phyloP scores from a whole-genome alignment of 176 grass and related monocot species.

The Areca catechu region DNA sequence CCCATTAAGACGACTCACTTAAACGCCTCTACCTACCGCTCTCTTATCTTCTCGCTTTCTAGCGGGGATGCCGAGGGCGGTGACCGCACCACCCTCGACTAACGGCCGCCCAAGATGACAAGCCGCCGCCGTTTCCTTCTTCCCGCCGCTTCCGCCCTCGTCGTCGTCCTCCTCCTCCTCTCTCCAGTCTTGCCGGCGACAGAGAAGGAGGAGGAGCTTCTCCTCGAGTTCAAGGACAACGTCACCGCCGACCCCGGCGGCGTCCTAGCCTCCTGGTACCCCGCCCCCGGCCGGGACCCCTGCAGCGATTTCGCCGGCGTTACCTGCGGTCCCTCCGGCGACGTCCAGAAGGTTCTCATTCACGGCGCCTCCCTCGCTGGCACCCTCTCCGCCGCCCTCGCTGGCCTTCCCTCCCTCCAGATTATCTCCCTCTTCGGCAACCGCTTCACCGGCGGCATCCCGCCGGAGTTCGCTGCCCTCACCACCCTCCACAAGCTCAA shows the following conservation, averaged over 20 bases:
- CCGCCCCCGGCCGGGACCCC: conserved; percentile 29
- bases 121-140: neutral
- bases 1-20: conserved; percentile 1
- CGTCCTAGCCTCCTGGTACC: conserved; percentile 45
- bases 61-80: conserved; percentile 7
- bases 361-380: conserved; percentile 37
- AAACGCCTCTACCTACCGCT: conserved; percentile 7
- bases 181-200: neutral
- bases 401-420: conserved; percentile 45
- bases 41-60: neutral
- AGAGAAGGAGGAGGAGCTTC: conserved; percentile 41
- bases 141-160: neutral
- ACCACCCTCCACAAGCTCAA: conserved; percentile 80
- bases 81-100: conserved; percentile 12
- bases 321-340: conserved; percentile 39
- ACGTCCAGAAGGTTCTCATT: conserved; percentile 60
- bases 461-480: conserved; percentile 23
- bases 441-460: conserved; percentile 45
- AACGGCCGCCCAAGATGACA: conserved; percentile 7
- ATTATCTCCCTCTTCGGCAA: conserved; percentile 82
- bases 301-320: conserved; percentile 44
- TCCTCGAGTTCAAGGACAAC: conserved; percentile 72
- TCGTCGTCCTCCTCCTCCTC: neutral
- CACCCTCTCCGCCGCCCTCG: conserved; percentile 39
- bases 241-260: conserved; percentile 54